Conservation (phyloP, 352 stramenopile species). For the Globisporangium ultimum region DNA sequence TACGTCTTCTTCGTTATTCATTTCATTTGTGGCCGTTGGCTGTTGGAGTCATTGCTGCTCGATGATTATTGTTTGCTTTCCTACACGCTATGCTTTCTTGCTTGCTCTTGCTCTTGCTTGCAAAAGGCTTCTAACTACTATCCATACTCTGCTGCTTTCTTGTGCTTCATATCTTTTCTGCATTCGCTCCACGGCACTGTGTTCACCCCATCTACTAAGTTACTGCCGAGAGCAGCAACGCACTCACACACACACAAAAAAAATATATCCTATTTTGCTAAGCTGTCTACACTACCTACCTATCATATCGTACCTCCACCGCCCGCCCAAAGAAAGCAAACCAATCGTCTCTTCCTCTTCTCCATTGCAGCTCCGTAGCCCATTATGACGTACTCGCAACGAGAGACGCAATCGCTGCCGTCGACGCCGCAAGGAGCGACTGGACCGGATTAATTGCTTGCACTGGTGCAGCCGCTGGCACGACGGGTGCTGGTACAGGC, state of each 20-base stretch:
- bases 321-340: neutral
- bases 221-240: slow-evolving; percentile 7
- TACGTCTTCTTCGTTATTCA: slow-evolving; percentile 4
- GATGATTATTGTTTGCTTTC: slow-evolving; percentile 7
- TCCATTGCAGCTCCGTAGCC: neutral
- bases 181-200: slow-evolving; percentile 3
- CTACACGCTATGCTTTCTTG: neutral
- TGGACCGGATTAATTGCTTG: neutral
- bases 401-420: slow-evolving; percentile 12
- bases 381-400: slow-evolving; percentile 15
- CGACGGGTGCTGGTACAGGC: neutral
- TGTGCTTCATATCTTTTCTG: neutral
- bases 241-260: slow-evolving; percentile 16
- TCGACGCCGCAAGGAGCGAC: slow-evolving; percentile 6
- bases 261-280: slow-evolving; percentile 13
- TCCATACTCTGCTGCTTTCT: neutral
- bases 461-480: too few relatives aligned
- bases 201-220: slow-evolving; percentile 8
- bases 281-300: slow-evolving; percentile 17
- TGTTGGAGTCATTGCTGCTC: slow-evolving; percentile 6
- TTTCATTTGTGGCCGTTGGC: slow-evolving; percentile 3
- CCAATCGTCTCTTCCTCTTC: neutral
- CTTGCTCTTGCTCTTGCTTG: neutral
- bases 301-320: slow-evolving; percentile 20
- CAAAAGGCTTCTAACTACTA: neutral